Percentiles rank a stretch among this genome's conserved stretches.
phyloP scores from a whole-genome alignment of 441 rosid genomes.

The Populus trichocarpa region DNA sequence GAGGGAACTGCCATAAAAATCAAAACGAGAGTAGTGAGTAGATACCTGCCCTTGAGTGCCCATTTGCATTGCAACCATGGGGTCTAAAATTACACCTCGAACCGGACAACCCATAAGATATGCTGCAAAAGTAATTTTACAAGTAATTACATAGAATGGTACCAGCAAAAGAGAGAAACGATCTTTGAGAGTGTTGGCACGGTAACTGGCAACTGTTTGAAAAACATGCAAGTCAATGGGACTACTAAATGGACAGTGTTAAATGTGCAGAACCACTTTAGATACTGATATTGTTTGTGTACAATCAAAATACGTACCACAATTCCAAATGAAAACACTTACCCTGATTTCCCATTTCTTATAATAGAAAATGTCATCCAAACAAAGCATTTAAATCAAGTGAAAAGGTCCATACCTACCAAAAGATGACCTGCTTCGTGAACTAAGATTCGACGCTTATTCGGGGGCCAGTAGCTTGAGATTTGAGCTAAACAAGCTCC shows the following conservation, averaged over 20 bases:
- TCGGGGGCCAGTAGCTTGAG: constrained; percentile 89
- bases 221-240: neutral
- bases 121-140: constrained; percentile 41
- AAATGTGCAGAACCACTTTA: neutral
- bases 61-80: constrained; percentile 83
- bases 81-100: constrained; percentile 92
- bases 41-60: constrained; percentile 94
- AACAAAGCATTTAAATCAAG: constrained; percentile 9
- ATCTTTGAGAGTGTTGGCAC: neutral
- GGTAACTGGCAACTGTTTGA: neutral
- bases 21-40: constrained; percentile 3
- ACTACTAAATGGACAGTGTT: neutral
- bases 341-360: neutral
- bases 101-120: constrained; percentile 95
- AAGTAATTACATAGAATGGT: constrained; percentile 11
- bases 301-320: neutral
- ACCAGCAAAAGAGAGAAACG: neutral
- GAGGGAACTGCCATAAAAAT: neutral
- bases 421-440: constrained; percentile 96
- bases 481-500: constrained; percentile 81
- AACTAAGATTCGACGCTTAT: constrained; percentile 71
- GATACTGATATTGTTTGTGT: neutral
- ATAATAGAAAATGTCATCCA: neutral
- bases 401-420: constrained; percentile 47
- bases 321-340: neutral